Conservation (phyloP, 108 stramenopile species). For the Nannochloropsis salina region DNA sequence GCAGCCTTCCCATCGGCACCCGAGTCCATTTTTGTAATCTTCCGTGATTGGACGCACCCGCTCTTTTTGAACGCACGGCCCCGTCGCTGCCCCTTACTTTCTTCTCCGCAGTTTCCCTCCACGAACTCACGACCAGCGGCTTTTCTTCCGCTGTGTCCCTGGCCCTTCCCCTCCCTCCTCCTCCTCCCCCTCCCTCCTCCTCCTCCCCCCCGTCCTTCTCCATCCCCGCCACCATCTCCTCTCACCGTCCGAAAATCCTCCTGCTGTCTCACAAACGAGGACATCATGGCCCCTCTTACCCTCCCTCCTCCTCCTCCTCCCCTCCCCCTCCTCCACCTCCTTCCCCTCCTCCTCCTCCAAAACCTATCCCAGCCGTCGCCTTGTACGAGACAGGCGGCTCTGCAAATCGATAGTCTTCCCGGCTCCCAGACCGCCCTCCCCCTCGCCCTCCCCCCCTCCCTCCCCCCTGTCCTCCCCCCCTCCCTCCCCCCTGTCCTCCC, state of each 20-base stretch:
- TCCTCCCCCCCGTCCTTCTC: background rate
- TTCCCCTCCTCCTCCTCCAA: slow-evolving; percentile 3
- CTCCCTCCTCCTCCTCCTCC: background rate
- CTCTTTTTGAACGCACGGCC: background rate
- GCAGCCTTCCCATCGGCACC: too few relatives aligned
- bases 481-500: slow-evolving; percentile 14
- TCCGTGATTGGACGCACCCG: background rate
- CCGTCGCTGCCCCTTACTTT: background rate
- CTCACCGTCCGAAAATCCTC: background rate
- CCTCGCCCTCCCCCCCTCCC: background rate
- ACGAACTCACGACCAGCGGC: background rate
- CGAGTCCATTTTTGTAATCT: background rate
- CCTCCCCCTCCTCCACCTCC: too few relatives aligned
- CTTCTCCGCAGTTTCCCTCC: too few relatives aligned
- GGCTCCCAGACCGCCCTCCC: background rate
- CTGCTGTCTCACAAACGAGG: background rate
- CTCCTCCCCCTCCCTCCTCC: slow-evolving; percentile 14
- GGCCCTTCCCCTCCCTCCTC: too few relatives aligned
- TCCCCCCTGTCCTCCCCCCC: background rate
- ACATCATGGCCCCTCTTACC: slow-evolving; percentile 19
- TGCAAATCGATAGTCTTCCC: background rate
- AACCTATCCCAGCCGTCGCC: background rate
- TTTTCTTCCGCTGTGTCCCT: slow-evolving; percentile 4
- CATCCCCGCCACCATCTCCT: background rate
- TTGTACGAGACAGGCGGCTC: background rate